Conservation (phyloP, 306 rosid genomes). For the Ochetophila trinervis region DNA sequence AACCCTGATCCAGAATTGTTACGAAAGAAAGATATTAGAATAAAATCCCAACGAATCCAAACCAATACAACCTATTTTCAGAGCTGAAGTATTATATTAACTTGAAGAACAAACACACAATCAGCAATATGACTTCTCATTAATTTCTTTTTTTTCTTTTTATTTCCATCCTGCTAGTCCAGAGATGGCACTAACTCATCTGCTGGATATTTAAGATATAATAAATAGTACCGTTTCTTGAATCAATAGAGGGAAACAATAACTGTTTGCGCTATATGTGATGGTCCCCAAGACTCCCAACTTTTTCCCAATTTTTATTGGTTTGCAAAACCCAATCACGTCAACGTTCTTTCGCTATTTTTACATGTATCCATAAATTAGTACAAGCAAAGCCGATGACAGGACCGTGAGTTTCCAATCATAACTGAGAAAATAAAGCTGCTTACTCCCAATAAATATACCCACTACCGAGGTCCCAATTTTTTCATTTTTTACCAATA, state of each 20-base stretch:
- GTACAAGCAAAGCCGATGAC: neutral
- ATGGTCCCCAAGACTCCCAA: neutral
- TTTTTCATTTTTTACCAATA: neutral
- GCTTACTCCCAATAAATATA: neutral
- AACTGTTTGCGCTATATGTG: neutral
- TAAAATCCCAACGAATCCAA: no score
- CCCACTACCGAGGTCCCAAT: neutral
- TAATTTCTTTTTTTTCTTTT: no score
- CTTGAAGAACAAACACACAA: no score
- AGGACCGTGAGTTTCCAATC: conserved; percentile 5
- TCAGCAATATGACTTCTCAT: no score
- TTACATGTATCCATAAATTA: neutral
- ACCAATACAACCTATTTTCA: no score
- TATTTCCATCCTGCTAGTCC: neutral
- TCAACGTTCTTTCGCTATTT: neutral
- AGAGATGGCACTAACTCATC: neutral
- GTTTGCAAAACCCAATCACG: neutral
- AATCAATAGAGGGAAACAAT: neutral
- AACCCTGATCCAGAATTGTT: no score
- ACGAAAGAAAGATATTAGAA: no score
- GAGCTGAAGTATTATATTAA: no score
- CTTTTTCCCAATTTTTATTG: neutral
- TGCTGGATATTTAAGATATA: neutral
- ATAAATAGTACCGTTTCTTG: conserved; percentile 1
- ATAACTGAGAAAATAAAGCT: conserved; percentile 2